Evolutionary conservation across 768 basidiomycete species (phyloP), one percentile per base, ranked within the genome.

Genomic region (Naematelia aurantialba): DNA sequence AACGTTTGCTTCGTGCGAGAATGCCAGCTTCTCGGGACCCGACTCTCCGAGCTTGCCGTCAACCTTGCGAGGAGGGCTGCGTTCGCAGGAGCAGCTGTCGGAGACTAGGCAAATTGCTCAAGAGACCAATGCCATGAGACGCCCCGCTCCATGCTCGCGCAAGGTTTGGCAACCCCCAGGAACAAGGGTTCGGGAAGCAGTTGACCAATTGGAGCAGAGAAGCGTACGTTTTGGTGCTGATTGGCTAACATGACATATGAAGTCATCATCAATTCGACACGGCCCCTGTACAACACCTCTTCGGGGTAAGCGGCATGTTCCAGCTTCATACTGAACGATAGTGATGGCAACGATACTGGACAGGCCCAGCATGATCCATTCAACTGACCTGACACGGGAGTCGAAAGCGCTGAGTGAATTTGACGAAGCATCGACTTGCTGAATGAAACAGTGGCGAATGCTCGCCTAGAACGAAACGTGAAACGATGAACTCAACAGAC

Each of bases 341-440:
- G 59, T 21, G 2, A 19, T 60, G 2, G 45, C 21, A 2, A 19
- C 19, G 2, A 48, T 60, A 31, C 24, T 60, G 25, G 25, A 34
- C 25, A 31, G 45, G 22, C 54, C 30, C 14, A 56, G 54, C 30
- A 29, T 12, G 5, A 45, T 54, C 8, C 53, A 55, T 46, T 62
- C 60, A 10, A 11, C 45, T 2, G 60, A 62, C 14, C 42, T 62
- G 49, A 52, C 60, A 12, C 3, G 21, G 17, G 56, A 24, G 19
- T 52, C 52, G n/a, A 52, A 58, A 29, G 4, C 4, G 2, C 26
- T 62, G 13, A 62, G 60, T 62, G 46, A 62, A 56, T 62, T 21
- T 17, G 8, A n/a, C 4, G 11, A 13, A 26, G 27, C 5, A 10
- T n/a, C 42, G 21, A 14, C 12, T 11, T 5, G 25, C 13, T 47